These are phyloP conservation scores for Trichosporon sp. DNA, from an alignment of 1,284 basidiomycete genomes.

Conservation along the genomic window DNA sequence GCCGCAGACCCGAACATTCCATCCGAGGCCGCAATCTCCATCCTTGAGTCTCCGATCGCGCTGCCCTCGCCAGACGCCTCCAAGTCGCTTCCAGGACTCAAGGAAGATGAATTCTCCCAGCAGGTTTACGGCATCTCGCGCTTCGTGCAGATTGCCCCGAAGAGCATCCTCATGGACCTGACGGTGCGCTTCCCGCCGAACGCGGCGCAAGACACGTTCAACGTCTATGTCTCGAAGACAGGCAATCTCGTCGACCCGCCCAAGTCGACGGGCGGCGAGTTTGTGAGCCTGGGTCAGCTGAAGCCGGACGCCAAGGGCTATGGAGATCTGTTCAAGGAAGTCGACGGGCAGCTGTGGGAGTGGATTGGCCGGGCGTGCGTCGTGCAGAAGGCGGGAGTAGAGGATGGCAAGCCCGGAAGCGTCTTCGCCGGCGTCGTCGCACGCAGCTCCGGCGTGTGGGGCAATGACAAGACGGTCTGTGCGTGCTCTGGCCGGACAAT, in stretches of 20 bases:
- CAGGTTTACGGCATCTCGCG: slow-evolving; percentile 49
- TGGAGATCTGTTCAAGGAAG: slow-evolving; percentile 48
- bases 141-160: slow-evolving; percentile 47
- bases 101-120: slow-evolving; percentile 42
- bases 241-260: slow-evolving; percentile 47
- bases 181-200: slow-evolving; percentile 43
- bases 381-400: slow-evolving; percentile 25
- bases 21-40: slow-evolving; percentile 44
- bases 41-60: slow-evolving; percentile 47
- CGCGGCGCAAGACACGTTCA: slow-evolving; percentile 7
- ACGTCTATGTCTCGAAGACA: slow-evolving; percentile 43
- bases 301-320: slow-evolving; percentile 46
- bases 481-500: slow-evolving; percentile 48
- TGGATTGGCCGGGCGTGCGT: slow-evolving; percentile 48
- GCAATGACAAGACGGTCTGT: slow-evolving; percentile 50
- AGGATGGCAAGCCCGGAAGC: neutral
- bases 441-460: slow-evolving; percentile 47
- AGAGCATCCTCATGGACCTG: slow-evolving; percentile 45
- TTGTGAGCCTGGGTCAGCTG: slow-evolving; percentile 35
- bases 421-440: slow-evolving; percentile 50
- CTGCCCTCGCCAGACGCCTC: slow-evolving; percentile 21
- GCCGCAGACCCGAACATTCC: slow-evolving; percentile 24
- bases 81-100: slow-evolving; percentile 32
- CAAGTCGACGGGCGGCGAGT: slow-evolving; percentile 38
- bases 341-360: slow-evolving; percentile 47